Conservation (phyloP, 2,329 filamentous ascomycete genomes). For the Zalaria obscura region DNA sequence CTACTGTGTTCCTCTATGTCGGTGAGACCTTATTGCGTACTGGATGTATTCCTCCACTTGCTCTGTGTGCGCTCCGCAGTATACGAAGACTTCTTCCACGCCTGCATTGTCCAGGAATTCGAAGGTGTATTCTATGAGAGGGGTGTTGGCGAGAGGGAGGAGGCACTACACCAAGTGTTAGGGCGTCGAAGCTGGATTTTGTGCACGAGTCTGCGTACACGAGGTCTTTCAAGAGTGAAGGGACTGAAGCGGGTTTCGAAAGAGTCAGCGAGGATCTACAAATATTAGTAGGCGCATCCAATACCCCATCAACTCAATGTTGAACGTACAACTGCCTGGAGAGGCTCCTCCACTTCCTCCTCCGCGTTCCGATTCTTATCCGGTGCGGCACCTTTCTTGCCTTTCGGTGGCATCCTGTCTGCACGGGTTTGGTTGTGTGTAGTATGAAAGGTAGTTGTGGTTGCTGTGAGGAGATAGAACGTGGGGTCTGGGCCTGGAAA, state of each 20-base stretch:
- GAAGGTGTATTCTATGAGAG: conserved; percentile 92
- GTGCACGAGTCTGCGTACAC: conserved; percentile 41
- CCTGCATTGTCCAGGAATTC: conserved; percentile 92
- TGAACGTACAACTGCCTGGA: conserved; percentile 46
- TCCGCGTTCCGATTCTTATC: conserved; percentile 29
- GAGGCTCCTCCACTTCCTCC: conserved; percentile 46
- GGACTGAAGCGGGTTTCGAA: conserved; percentile 87
- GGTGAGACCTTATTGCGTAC: conserved; percentile 52
- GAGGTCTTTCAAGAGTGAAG: conserved; percentile 75
- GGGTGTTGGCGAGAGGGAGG: conserved; percentile 80
- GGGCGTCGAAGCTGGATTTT: not conserved
- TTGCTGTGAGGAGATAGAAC: too few species aligned
- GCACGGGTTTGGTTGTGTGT: too few species aligned
- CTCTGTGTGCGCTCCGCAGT: conserved; percentile 76
- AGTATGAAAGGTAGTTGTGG: too few species aligned
- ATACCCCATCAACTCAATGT: not conserved
- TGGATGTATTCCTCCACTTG: conserved; percentile 78
- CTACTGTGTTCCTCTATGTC: conserved; percentile 41
- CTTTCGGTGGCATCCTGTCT: conserved; percentile 31
- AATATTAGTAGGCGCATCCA: not conserved
- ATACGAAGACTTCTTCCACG: conserved; percentile 87
- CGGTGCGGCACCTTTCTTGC: conserved; percentile 23
- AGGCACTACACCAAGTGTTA: conserved; percentile 51
- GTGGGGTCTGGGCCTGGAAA: too few species aligned
- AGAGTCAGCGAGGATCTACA: conserved; percentile 76